Conservation (phyloP, 164 flowering plant genomes). For the Echeveria elegans region DNA sequence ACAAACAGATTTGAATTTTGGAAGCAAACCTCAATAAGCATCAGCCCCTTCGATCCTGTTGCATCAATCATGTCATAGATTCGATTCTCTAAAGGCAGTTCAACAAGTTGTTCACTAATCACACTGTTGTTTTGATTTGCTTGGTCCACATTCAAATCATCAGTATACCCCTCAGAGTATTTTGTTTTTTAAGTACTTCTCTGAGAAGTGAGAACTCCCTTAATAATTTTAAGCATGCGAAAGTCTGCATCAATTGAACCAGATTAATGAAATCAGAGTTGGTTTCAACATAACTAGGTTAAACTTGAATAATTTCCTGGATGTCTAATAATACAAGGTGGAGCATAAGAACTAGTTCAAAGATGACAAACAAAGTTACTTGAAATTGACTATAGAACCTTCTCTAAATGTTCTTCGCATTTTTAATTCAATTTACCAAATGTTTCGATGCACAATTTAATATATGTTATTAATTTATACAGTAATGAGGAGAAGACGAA, state of each 20-base stretch:
- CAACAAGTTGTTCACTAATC: constrained; percentile 59
- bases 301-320: background rate
- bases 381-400: background rate
- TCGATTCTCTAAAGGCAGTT: constrained; percentile 81
- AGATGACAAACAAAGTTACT: background rate
- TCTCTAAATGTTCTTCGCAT: background rate
- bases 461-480: background rate
- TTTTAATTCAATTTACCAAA: background rate
- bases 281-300: background rate
- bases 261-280: background rate
- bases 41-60: constrained; percentile 61
- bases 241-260: background rate
- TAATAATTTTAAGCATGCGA: background rate
- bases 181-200: background rate
- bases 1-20: background rate
- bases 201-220: constrained; percentile 5
- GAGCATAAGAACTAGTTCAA: background rate
- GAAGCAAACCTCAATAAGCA: constrained; percentile 40
- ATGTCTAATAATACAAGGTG: background rate
- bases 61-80: constrained; percentile 75
- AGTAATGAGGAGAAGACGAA: background rate
- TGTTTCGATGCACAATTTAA: background rate
- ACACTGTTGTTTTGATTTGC: constrained; percentile 33
- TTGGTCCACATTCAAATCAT: constrained; percentile 30
- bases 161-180: constrained; percentile 20